Percentiles rank a stretch among this genome's conserved stretches.
Conservation (phyloP, 768 basidiomycete species). For the Cyathus striatus region DNA sequence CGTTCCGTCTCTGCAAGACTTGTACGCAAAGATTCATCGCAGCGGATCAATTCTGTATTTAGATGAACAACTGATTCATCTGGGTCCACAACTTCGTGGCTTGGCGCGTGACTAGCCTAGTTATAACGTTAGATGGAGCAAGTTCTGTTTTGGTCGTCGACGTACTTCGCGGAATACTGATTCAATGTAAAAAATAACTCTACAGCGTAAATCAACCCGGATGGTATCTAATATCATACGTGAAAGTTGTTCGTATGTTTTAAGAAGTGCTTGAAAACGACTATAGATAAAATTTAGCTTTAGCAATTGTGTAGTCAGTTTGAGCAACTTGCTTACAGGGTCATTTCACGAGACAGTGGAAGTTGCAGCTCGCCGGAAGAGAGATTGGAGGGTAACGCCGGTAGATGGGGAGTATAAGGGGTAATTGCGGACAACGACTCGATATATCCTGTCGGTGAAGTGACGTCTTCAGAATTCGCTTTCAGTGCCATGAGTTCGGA, state of each 20-base stretch:
- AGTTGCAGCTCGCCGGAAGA: slow-evolving; percentile 53
- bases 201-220: slow-evolving; percentile 82
- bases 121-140: background rate
- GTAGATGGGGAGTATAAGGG: slow-evolving; percentile 41
- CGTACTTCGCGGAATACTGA: slow-evolving; percentile 73
- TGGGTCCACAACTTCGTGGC: slow-evolving; percentile 84
- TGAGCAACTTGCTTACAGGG: slow-evolving; percentile 49
- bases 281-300: slow-evolving; percentile 31
- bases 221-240: slow-evolving; percentile 85
- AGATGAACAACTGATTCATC: slow-evolving; percentile 87
- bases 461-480: slow-evolving; percentile 47
- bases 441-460: slow-evolving; percentile 42
- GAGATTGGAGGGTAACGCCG: slow-evolving; percentile 29
- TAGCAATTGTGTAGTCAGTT: background rate
- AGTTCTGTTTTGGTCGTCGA: slow-evolving; percentile 6
- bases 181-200: slow-evolving; percentile 75
- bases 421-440: slow-evolving; percentile 48
- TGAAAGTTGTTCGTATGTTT: slow-evolving; percentile 87
- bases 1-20: slow-evolving; percentile 62
- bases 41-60: slow-evolving; percentile 72
- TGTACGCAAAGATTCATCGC: slow-evolving; percentile 63
- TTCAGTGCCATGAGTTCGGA: slow-evolving; percentile 66
- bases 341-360: slow-evolving; percentile 85
- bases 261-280: slow-evolving; percentile 85
- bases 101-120: slow-evolving; percentile 81